phyloP scores from a whole-genome alignment of 148 eudicot species.

The Amaranthus cruentus region DNA sequence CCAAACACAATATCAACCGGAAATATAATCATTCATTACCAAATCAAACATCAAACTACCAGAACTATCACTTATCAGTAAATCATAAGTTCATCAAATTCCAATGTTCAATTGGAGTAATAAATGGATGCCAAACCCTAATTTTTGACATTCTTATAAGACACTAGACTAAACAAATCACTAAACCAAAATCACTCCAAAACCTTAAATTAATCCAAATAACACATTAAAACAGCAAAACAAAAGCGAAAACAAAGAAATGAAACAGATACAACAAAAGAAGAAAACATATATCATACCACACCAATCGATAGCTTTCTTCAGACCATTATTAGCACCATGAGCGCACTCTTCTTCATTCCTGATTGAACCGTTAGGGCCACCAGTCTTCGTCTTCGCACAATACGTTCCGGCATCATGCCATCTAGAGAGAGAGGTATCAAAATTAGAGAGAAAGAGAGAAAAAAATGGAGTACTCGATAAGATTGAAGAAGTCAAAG shows the following conservation, averaged over 20 bases:
- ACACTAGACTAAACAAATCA: too few relatives aligned
- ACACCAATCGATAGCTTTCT: constrained; percentile 85
- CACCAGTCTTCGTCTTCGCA: constrained; percentile 84
- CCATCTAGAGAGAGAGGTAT: constrained; percentile 46
- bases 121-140: too few relatives aligned
- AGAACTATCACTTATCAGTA: too few relatives aligned
- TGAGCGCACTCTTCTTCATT: constrained; percentile 70
- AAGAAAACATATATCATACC: constrained; percentile 34
- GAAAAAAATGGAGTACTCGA: neutral
- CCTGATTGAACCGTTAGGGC: constrained; percentile 89
- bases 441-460: neutral
- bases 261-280: neutral
- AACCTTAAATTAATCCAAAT: neutral
- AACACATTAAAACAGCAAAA: neutral
- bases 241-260: neutral
- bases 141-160: too few relatives aligned
- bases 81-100: too few relatives aligned
- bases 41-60: too few relatives aligned
- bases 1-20: too few relatives aligned
- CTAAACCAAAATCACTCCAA: too few relatives aligned
- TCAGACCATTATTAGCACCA: constrained; percentile 76
- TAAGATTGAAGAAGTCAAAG: constrained; percentile 10
- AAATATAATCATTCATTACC: too few relatives aligned
- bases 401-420: constrained; percentile 98
- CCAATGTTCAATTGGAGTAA: too few relatives aligned